Conservation (phyloP, 805 yeast genomes). For the Spathaspora hagerdaliae region DNA sequence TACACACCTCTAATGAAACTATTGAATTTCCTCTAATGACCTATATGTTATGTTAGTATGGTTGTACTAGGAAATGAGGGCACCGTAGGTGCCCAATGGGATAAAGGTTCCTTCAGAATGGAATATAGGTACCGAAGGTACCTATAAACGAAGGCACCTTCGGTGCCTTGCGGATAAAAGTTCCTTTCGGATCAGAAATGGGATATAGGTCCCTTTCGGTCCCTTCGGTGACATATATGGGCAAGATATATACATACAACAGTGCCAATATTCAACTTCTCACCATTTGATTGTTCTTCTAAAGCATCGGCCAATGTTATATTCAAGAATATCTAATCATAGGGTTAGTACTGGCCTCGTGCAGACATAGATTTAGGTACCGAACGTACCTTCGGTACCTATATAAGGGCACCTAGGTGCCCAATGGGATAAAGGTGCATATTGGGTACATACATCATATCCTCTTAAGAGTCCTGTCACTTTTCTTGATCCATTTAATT, state of each 20-base stretch:
- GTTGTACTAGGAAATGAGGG: neutral
- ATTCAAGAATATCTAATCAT: slow-evolving; percentile 55
- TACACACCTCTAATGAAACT: slow-evolving; percentile 62
- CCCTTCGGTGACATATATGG: no score
- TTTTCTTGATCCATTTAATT: slow-evolving; percentile 73
- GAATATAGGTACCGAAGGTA: no score
- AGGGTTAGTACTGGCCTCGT: slow-evolving; percentile 19
- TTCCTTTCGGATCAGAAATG: no score
- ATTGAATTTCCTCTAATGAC: slow-evolving; percentile 77
- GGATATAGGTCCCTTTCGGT: no score
- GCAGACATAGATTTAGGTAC: no score
- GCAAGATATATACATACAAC: slow-evolving; percentile 34
- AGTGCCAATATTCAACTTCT: slow-evolving; percentile 57
- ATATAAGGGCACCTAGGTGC: no score
- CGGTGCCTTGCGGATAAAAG: no score
- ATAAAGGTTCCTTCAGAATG: no score
- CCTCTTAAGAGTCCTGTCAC: slow-evolving; percentile 83
- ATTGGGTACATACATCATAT: slow-evolving; percentile 68
- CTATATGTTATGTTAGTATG: slow-evolving; percentile 18
- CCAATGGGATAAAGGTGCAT: neutral
- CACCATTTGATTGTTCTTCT: slow-evolving; percentile 52
- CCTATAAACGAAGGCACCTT: no score
- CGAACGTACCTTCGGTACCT: no score
- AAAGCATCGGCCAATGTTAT: slow-evolving; percentile 68
- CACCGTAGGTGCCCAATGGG: no score